Conservation (phyloP, 192 early-diverging fungal species). For the Thoreauomyces humboldtii region DNA sequence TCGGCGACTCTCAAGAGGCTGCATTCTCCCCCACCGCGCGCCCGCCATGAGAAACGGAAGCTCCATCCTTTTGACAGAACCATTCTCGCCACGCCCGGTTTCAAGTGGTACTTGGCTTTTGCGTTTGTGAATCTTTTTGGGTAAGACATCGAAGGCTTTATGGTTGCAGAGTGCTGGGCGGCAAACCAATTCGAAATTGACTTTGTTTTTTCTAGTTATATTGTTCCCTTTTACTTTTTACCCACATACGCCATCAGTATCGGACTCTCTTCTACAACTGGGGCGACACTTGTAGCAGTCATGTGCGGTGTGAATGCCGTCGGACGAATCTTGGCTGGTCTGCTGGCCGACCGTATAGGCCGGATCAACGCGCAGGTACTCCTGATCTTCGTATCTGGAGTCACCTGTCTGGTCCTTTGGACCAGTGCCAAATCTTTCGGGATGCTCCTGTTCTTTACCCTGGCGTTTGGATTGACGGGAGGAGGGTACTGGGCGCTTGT, state of each 20-base stretch:
- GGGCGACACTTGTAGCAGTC: constrained; percentile 40
- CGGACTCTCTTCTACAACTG: constrained; percentile 5
- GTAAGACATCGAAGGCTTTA: too few species aligned
- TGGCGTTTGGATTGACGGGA: constrained; percentile 47
- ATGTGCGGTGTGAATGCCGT: constrained; percentile 64
- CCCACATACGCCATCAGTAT: constrained; percentile 4
- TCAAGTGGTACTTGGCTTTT: constrained; percentile 19
- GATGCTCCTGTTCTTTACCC: constrained; percentile 40
- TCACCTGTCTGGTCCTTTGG: constrained; percentile 50
- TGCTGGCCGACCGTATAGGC: constrained; percentile 51
- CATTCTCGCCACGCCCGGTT: constrained; percentile 1
- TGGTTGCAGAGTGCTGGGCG: too few species aligned
- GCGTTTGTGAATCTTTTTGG: constrained; percentile 15
- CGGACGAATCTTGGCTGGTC: constrained; percentile 60
- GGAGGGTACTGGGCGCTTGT: constrained; percentile 45
- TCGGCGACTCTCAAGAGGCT: constrained; percentile 27
- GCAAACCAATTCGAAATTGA: too few species aligned
- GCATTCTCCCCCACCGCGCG: background rate
- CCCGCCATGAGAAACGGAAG: background rate
- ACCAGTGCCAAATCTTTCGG: constrained; percentile 41
- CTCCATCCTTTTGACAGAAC: background rate
- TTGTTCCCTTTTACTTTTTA: constrained; percentile 23
- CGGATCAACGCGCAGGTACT: constrained; percentile 50
- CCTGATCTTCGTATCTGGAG: constrained; percentile 44
- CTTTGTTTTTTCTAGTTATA: too few species aligned